Percentiles rank a stretch among this genome's conserved stretches.
Conservation (phyloP, 2,329 filamentous ascomycete species). For the Trichoderma cornu-damae region DNA sequence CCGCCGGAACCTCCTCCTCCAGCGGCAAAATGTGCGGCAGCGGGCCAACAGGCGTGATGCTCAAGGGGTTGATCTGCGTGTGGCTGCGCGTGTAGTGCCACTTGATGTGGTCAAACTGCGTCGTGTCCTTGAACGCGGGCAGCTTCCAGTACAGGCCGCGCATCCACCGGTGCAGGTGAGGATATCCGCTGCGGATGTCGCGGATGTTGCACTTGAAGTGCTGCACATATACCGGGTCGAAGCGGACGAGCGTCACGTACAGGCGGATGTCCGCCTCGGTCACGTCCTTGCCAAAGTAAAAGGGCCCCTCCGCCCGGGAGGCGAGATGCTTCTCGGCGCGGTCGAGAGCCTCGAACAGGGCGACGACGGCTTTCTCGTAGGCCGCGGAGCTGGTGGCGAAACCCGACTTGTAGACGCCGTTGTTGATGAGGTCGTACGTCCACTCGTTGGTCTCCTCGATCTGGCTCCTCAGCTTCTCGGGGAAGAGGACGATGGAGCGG, state of each 20-base stretch:
- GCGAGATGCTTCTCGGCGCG: conserved; percentile 66
- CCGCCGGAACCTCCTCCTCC: conserved; percentile 70
- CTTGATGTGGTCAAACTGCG: conserved; percentile 95
- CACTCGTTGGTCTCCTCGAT: conserved; percentile 78
- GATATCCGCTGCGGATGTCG: conserved; percentile 81
- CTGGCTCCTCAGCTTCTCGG: conserved; percentile 53
- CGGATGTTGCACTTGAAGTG: conserved; percentile 84
- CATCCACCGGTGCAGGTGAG: conserved; percentile 74
- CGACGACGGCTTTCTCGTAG: conserved; percentile 67
- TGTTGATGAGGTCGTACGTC: conserved; percentile 71
- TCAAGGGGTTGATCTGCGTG: conserved; percentile 60
- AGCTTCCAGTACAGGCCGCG: conserved; percentile 78
- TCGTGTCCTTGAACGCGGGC: conserved; percentile 73
- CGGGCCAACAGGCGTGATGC: conserved; percentile 81
- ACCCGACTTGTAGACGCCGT: conserved; percentile 69
- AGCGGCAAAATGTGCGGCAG: conserved; percentile 73
- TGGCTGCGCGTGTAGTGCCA: conserved; percentile 60
- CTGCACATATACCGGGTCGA: conserved; percentile 78
- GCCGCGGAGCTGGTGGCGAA: conserved; percentile 77
- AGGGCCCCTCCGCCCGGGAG: conserved; percentile 50
- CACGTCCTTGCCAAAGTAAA: conserved; percentile 66
- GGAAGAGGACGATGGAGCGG: conserved; percentile 62
- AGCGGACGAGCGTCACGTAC: conserved; percentile 65
- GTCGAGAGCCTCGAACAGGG: conserved; percentile 74
- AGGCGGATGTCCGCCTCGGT: conserved; percentile 81